Evolutionary conservation across 1,284 basidiomycete genomes (phyloP), one percentile per base, ranked within the genome.

Genomic region (Caloboletus firmus): DNA sequence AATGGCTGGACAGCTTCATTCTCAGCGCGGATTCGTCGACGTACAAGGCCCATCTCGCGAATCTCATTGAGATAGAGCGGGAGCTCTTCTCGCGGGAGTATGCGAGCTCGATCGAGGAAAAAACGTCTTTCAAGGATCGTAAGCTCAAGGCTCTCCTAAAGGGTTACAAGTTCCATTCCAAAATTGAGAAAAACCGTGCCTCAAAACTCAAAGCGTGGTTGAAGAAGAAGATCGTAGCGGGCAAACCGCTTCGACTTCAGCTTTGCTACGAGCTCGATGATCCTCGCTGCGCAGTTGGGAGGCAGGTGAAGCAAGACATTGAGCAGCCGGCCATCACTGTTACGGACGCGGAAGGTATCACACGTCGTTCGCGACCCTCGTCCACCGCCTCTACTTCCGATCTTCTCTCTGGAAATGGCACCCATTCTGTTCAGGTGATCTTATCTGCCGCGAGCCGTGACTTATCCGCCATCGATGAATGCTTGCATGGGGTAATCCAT

Each of bases 171-270:
- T 69, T 72, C 36, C 74, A 59, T 57, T 70, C 53, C 63, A 77
- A 70, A 57, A 49, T 45, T 13, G 69, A 73, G 52, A 71, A 69
- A 31, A 67, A 61, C 8, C 61, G 77, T 11, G 70, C 79, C 4
- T 74, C 78, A 45, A 79, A 75, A 60, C 67, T 88, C 49, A 84
- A 81, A 57, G 75, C 79, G 5, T 88, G 86, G 86, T 68, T 84
- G 62, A 82, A 77, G 68, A 81, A 79, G 58, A 84, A 84, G 59
- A 73, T 84, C 35, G 63, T 70, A 13, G 59, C 71, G 5, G 72
- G 70, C 18, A 76, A 72, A 28, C 65, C 69, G 1, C 58, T 69
- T 36, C 76, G 62, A 43, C 56, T 73, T 17, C 69, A 75, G 43
- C 64, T 76, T 17, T 73, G 75, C 43, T 69, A 66, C 59, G 75